A percentile compares a stretch with the other conserved stretches of the same genome.
phyloP scores from a whole-genome alignment of 257 asterid genomes.

The Anisodus acutangulus region DNA sequence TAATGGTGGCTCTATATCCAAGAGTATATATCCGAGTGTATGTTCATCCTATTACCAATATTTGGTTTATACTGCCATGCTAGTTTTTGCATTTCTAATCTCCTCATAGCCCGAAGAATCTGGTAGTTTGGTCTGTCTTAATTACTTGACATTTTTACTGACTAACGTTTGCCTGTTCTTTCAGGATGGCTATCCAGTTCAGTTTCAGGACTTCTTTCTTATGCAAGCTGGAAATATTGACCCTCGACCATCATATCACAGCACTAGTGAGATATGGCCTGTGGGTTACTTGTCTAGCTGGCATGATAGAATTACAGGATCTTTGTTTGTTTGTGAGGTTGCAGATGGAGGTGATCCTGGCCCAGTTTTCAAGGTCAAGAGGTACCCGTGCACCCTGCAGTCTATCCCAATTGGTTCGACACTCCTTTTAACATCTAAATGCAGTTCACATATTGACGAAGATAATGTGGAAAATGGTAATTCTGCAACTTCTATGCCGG shows the following conservation, averaged over 20 bases:
- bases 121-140: neutral
- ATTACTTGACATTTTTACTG: conserved; percentile 12
- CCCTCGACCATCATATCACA: conserved; percentile 75
- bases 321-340: conserved; percentile 79
- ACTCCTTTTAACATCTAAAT: conserved; percentile 54
- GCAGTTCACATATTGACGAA: conserved; percentile 45
- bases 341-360: conserved; percentile 88
- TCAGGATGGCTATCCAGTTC: conserved; percentile 88
- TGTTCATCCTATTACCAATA: conserved; percentile 17
- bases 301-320: conserved; percentile 93
- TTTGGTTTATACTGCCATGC: neutral
- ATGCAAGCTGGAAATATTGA: conserved; percentile 78
- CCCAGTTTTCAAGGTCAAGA: conserved; percentile 69
- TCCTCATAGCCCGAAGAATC: neutral
- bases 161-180: conserved; percentile 26
- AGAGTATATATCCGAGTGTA: conserved; percentile 25
- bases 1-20: conserved; percentile 28
- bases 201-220: conserved; percentile 82
- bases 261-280: conserved; percentile 75
- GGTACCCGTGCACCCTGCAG: conserved; percentile 80
- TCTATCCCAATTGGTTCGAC: conserved; percentile 66
- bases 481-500: conserved; percentile 43
- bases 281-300: conserved; percentile 89
- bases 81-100: conserved; percentile 9
- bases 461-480: conserved; percentile 45